These are phyloP conservation scores for Rusavskia elegans DNA, from an alignment of 495 filamentous ascomycete species.

Conservation along the genomic window DNA sequence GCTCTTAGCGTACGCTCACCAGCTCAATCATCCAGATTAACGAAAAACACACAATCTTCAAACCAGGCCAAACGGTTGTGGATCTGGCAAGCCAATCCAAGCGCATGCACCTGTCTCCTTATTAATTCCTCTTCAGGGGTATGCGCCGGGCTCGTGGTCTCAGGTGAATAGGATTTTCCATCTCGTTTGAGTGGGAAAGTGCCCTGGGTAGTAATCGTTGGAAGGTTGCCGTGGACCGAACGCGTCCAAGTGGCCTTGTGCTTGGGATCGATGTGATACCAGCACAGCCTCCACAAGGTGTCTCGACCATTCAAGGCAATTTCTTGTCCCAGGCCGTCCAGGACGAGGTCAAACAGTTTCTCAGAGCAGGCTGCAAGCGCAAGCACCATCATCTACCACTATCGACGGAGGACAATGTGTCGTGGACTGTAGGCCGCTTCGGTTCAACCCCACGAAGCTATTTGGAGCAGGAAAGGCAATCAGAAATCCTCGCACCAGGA, in stretches of 20 bases:
- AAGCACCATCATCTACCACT: too few species aligned
- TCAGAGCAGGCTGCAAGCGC: too few species aligned
- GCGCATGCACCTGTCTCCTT: too few species aligned
- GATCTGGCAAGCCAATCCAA: conserved; percentile 43
- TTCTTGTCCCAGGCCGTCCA: conserved; percentile 61
- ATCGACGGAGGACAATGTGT: too few species aligned
- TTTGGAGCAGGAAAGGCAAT: conserved; percentile 18
- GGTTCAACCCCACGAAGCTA: conserved; percentile 7
- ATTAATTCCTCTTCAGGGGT: conserved; percentile 40
- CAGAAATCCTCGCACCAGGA: conserved; percentile 11
- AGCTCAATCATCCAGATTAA: conserved; percentile 43
- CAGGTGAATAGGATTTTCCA: conserved; percentile 36
- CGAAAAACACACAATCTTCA: conserved; percentile 63
- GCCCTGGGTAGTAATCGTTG: not conserved
- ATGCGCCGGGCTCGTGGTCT: conserved; percentile 88
- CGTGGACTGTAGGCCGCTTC: too few species aligned
- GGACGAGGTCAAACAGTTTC: conserved; percentile 39
- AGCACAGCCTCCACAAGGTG: conserved; percentile 72
- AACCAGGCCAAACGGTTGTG: conserved; percentile 64
- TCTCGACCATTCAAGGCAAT: conserved; percentile 85
- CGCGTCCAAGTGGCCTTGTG: conserved; percentile 58
- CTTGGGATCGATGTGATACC: conserved; percentile 90
- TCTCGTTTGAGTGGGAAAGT: not conserved
- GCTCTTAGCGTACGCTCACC: not conserved
- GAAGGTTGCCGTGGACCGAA: conserved; percentile 69